These are phyloP conservation scores for Geum urbanum DNA, from an alignment of 306 rosid species.

Conservation along the genomic window DNA sequence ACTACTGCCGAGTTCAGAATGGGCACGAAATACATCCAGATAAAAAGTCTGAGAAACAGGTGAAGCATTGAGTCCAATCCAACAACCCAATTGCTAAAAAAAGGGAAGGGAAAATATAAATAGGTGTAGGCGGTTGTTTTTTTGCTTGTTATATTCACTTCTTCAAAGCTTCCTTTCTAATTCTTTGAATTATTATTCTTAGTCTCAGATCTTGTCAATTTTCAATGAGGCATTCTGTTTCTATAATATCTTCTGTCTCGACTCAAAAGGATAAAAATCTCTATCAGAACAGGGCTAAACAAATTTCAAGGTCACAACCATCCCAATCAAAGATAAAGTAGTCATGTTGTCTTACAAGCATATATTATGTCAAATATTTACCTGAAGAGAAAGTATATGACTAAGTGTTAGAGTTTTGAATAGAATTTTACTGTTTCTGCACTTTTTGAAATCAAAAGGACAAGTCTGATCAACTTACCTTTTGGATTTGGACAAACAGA, in stretches of 20 bases:
- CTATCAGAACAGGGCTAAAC: background rate
- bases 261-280: slow-evolving; percentile 2
- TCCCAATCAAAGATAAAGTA: background rate
- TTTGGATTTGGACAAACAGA: too few species aligned
- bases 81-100: background rate
- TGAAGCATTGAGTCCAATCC: background rate
- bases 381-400: slow-evolving; percentile 75
- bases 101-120: background rate
- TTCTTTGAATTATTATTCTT: background rate
- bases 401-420: background rate
- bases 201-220: background rate
- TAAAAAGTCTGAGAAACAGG: background rate
- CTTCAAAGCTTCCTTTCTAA: background rate
- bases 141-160: background rate
- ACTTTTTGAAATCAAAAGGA: too few species aligned
- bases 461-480: too few species aligned
- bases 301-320: background rate
- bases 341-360: slow-evolving; percentile 11
- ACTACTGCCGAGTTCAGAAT: background rate
- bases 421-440: too few species aligned
- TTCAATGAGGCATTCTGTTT: background rate
- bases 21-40: background rate
- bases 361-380: slow-evolving; percentile 24
- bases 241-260: background rate
- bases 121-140: background rate